Base-by-base conservation (phyloP, 345 rosid species). In the Reutealis trisperma region DNA sequence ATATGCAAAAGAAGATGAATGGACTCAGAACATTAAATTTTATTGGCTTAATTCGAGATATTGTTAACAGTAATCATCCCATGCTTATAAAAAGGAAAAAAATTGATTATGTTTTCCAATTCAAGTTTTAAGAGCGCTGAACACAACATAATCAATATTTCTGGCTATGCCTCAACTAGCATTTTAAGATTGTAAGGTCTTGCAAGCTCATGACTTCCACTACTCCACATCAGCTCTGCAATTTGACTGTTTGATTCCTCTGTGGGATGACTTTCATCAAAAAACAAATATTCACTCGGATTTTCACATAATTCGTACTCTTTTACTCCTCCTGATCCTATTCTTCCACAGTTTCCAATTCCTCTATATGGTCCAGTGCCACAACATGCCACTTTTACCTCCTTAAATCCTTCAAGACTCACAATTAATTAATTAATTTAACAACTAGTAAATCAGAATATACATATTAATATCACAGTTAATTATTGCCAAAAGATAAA, bases 191-290 rank as follows among this genome's bases (percentile, higher is more conserved):
- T 76, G 73, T 67, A 57, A 70, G 83, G 82, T 32, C 57, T 54
- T 10, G 72, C 51, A 14, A 63, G 37, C 9, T 65, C 51, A 5
- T 63, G 0, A 16, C 59, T 32, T 57, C 87, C 90, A 25, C 2
- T 32, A 32, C 14, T 63, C 91, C 90, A 88, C 45, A 82, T 72
- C 19, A 86, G 57, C 37, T 86, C 55, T 0, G 88, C 82, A 27
- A 77, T 55, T 52, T 87, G 89, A 25, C 32, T 27, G 73, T 86
- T 67, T n/a, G 74, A 87, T 45, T 52, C 79, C 41, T 86, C 84
- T 0, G 83, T 74, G 25, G 80, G 63, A 82, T 87, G 88, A 58
- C 2, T 37, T 0, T 30, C 42, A 57, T 85, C 88, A 45, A 84
- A 88, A 58, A 81, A 88, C 34, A 88, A 9, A 27, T 83, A 83